Percentiles rank a stretch among this genome's conserved stretches.
Evolutionary conservation across 1,284 basidiomycete species (phyloP).

Genomic region (Ustilago vetiveriae): DNA sequence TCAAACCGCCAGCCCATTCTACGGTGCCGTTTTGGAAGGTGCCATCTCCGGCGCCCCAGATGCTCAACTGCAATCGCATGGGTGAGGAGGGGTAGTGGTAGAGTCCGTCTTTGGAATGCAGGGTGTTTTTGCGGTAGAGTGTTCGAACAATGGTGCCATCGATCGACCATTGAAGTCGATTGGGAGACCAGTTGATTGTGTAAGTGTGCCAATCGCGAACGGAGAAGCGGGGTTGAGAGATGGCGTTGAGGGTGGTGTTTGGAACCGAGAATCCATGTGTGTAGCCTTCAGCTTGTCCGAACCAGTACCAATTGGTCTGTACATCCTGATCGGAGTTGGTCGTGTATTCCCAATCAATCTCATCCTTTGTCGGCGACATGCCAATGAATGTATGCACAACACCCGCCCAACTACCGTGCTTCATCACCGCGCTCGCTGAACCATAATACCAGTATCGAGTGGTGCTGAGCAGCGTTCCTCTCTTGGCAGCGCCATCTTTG

Average conservation of each 20-base stretch:
- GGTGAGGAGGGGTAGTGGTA: conserved; percentile 52
- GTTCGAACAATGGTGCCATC: conserved; percentile 48
- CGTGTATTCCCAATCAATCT: conserved; percentile 54
- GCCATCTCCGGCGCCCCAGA: conserved; percentile 53
- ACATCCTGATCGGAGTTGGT: conserved; percentile 22
- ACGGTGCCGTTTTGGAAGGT: conserved; percentile 34
- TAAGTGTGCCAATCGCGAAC: conserved; percentile 44
- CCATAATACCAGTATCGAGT: conserved; percentile 55
- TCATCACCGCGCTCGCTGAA: conserved; percentile 37
- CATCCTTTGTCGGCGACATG: conserved; percentile 41
- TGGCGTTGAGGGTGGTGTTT: conserved; percentile 1
- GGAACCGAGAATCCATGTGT: conserved; percentile 38
- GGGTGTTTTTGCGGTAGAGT: conserved; percentile 36
- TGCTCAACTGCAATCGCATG: conserved; percentile 45
- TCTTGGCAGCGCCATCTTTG: conserved; percentile 21
- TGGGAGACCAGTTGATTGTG: conserved; percentile 50
- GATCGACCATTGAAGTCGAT: conserved; percentile 46
- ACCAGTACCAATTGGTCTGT: conserved; percentile 48
- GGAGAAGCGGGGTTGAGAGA: conserved; percentile 13
- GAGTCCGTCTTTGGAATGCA: conserved; percentile 21
- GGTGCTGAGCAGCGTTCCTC: conserved; percentile 31
- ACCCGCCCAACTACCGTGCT: conserved; percentile 41
- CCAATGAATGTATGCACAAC: conserved; percentile 55
- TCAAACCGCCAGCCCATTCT: conserved; percentile 52
- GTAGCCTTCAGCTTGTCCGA: conserved; percentile 31